A percentile compares a stretch with the other conserved stretches of the same genome.
These are phyloP conservation scores for Backusella westeae DNA, from an alignment of 192 early-diverging fungal genomes.

Conservation along the genomic window DNA sequence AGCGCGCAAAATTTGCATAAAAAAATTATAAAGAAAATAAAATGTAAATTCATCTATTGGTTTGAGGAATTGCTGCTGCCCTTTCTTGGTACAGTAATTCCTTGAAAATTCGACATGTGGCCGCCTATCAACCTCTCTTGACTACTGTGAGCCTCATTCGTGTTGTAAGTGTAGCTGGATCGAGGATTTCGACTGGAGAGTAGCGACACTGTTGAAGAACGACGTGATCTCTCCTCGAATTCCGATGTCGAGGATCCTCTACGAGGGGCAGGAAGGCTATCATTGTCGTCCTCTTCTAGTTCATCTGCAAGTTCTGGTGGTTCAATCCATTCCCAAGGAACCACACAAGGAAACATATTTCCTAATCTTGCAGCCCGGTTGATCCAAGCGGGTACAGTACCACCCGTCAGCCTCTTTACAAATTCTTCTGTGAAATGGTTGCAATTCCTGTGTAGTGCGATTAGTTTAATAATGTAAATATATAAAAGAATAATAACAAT, in stretches of 20 bases:
- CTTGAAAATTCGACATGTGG: neutral
- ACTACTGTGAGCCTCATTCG: neutral
- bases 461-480: neutral
- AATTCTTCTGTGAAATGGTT: slow-evolving; percentile 40
- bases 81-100: neutral
- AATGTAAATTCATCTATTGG: neutral
- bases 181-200: neutral
- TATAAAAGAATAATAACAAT: neutral
- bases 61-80: neutral
- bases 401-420: slow-evolving; percentile 19
- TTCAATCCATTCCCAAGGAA: slow-evolving; percentile 38
- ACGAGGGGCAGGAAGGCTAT: neutral
- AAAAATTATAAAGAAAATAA: neutral
- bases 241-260: neutral
- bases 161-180: neutral
- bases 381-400: slow-evolving; percentile 31
- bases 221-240: neutral
- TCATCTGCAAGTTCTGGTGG: slow-evolving; percentile 28
- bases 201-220: neutral
- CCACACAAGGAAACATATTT: slow-evolving; percentile 38
- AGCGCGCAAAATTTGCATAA: neutral
- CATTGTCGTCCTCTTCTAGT: neutral
- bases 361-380: slow-evolving; percentile 39
- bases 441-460: slow-evolving; percentile 25
- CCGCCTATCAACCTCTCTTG: neutral